A percentile compares a stretch with the other conserved stretches of the same genome.
Conservation (phyloP, 2,329 filamentous ascomycete species). For the Apiospora kogelbergensis region DNA sequence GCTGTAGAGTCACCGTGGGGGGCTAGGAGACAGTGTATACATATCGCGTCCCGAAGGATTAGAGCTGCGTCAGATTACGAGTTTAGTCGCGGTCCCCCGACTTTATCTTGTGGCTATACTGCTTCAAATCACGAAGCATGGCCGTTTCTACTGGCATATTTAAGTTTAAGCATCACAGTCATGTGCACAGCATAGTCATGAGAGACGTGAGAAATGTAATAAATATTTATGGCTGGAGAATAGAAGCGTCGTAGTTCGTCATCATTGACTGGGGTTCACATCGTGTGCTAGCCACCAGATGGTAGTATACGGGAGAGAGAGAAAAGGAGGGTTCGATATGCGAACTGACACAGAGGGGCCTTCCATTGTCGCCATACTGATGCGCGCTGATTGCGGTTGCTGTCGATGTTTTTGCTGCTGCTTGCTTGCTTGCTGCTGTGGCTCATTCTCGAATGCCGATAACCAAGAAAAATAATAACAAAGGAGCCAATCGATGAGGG, state of each 20-base stretch:
- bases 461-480: conserved; percentile 7
- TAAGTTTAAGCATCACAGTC: neutral
- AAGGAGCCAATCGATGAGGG: neutral
- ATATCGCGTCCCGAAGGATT: neutral
- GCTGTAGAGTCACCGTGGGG: neutral
- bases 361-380: conserved; percentile 12
- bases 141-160: neutral
- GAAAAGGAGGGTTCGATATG: neutral
- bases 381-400: conserved; percentile 12
- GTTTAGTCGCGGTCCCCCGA: neutral
- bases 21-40: neutral
- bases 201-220: neutral
- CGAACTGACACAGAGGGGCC: conserved; percentile 9
- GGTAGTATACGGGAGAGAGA: neutral
- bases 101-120: neutral
- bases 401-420: conserved; percentile 14
- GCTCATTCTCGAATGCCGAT: conserved; percentile 8
- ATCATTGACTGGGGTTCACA: neutral
- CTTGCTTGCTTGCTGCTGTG: conserved; percentile 7
- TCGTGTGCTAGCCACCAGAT: neutral
- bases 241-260: conserved; percentile 4
- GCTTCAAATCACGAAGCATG: neutral
- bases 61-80: neutral
- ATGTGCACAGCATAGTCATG: neutral
- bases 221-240: neutral